Conservation (phyloP, 805 yeast genomes). For the Candida ponderosae region DNA sequence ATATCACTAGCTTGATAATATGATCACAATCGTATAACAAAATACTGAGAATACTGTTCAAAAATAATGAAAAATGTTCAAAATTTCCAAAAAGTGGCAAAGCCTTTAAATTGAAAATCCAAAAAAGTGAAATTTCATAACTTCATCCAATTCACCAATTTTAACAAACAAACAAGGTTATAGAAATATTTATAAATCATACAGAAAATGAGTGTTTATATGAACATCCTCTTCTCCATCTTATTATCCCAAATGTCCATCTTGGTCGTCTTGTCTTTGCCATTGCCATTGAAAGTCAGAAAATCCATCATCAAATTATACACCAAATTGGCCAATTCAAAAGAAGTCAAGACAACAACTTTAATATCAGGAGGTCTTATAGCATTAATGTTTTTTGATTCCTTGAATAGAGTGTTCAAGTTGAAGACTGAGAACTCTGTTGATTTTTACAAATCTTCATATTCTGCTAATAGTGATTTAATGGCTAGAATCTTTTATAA, state of each 20-base stretch:
- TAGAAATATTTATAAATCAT: too few relatives aligned
- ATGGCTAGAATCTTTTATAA: conserved; percentile 54
- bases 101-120: too few relatives aligned
- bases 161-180: too few relatives aligned
- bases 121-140: too few relatives aligned
- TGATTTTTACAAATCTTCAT: conserved; percentile 20
- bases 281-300: conserved; percentile 44
- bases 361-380: conserved; percentile 35
- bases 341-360: conserved; percentile 37
- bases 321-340: conserved; percentile 24
- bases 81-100: too few relatives aligned
- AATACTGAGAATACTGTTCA: too few relatives aligned
- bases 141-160: too few relatives aligned
- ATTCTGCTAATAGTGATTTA: conserved; percentile 35
- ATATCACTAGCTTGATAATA: too few relatives aligned
- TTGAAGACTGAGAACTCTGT: conserved; percentile 18
- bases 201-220: conserved; percentile 1
- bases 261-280: conserved; percentile 41
- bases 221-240: conserved; percentile 30
- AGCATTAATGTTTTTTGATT: conserved; percentile 44
- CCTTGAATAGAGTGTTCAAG: conserved; percentile 36
- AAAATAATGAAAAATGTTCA: too few relatives aligned
- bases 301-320: conserved; percentile 31
- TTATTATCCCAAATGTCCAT: conserved; percentile 45
- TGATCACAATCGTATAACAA: too few relatives aligned